Base-by-base conservation (phyloP, 208 protist genomes). In the Trichomonas vaginalis region DNA sequence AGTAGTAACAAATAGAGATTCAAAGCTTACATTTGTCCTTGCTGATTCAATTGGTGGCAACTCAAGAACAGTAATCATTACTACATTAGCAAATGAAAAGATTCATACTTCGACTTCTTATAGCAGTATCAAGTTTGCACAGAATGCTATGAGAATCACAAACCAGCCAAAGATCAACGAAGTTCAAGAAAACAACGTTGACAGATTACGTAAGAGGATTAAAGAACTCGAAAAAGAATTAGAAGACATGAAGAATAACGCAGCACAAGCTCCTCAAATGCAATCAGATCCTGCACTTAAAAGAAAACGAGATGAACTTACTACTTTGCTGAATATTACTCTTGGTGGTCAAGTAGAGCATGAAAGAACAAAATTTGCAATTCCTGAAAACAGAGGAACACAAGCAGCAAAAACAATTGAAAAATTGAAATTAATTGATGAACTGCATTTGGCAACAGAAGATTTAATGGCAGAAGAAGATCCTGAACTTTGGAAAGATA, bases 141-240 rank as follows among this genome's bases (percentile, higher is more conserved):
- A 97, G 70, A 95, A 97, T 47, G 97, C 97, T 21, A 98, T 98
- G 96, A 96, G 97, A 88, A 98, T 98, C 96, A 97, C 98, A 87
- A 98, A 98, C 96, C 97, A 98, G 95, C 97, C 97, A 27, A 97
- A 97, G 61, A 96, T 98, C 87, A 98, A 98, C 96, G 97, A 97
- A 95, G 97, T 98, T 95, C 97, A 97, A 2, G 56, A 70, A 27
- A 70, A 70, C 21, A 70, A 70, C 21, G 56, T 70, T 27, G n/a
- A 70, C 21, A 70, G n/a, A 27, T 27, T 70, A 3, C 4, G 56
- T 32, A 70, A 70, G 21, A 70, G 56, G 21, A 70, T 70, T 27
- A 70, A 70, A 70, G 56, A 70, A 70, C 56, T 70, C 12, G 56
- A 70, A 27, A 12, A 70, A 70, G 56, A 70, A 27, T 27, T 70